phyloP scores from a whole-genome alignment of 768 basidiomycete genomes.

The Candolleomyces efflorescens region DNA sequence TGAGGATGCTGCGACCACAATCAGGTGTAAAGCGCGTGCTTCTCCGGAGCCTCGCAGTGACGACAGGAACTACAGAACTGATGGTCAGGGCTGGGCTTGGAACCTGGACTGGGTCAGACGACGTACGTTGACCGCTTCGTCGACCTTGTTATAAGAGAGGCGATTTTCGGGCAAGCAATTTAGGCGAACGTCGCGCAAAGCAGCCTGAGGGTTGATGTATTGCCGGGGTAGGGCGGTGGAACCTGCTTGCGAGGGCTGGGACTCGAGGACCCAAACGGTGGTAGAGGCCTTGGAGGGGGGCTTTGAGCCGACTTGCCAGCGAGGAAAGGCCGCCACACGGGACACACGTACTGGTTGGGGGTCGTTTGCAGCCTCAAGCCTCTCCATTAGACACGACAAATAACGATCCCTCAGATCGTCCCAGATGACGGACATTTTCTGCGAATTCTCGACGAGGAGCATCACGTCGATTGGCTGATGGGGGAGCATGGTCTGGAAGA shows the following conservation, averaged over 20 bases:
- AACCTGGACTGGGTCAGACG: not conserved
- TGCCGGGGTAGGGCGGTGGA: conserved; percentile 30
- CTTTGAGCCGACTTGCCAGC: not conserved
- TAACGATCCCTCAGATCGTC: conserved; percentile 44
- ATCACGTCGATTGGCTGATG: conserved; percentile 36
- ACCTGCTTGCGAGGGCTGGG: conserved; percentile 30
- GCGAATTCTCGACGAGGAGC: conserved; percentile 55
- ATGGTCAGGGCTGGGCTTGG: conserved; percentile 1
- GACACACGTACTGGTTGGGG: conserved; percentile 34
- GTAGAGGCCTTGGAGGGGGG: conserved; percentile 9
- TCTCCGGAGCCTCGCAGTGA: conserved; percentile 14
- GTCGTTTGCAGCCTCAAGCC: conserved; percentile 34
- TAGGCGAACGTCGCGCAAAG: conserved; percentile 38
- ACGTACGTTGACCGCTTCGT: conserved; percentile 43
- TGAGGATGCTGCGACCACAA: conserved; percentile 50
- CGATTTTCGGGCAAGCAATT: conserved; percentile 37
- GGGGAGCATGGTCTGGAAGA: conserved; percentile 9
- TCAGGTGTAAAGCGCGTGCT: conserved; percentile 41
- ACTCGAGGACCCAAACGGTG: conserved; percentile 42
- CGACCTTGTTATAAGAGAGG: conserved; percentile 40
- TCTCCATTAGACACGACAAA: conserved; percentile 38
- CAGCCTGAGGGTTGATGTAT: conserved; percentile 34
- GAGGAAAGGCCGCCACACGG: not conserved
- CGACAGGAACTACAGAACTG: conserved; percentile 31
- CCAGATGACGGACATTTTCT: conserved; percentile 41